Evolutionary conservation across 345 rosid genomes (phyloP), one percentile per base, ranked within the genome.

Genomic region (Chamaenerion angustifolium): DNA sequence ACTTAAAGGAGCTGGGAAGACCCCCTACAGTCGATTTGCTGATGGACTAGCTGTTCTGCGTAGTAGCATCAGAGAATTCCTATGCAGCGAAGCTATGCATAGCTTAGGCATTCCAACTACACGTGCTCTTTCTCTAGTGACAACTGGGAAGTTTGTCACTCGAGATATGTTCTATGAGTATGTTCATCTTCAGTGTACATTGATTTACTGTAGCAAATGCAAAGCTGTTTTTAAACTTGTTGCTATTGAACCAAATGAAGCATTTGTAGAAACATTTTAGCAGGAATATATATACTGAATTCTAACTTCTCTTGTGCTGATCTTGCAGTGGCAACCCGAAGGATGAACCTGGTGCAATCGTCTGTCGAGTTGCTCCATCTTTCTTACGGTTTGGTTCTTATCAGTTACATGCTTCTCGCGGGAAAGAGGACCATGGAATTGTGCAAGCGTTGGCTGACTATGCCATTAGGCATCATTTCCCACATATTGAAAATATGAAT

Each of bases 131-230:
- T 93, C 80, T 66, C 85, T 88, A 45, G 88, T 80, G 66, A 79
- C 84, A 8, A 93, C 96, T 16, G 99, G 99, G 64, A 84, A 82
- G 79, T 68, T 58, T 61, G 99, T 88, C 48, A 68, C 82, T 42
- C 89, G 96, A 44, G 99, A 92, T 74, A 88, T 92, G 96, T 92
- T 92, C 69, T 93, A 88, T 53, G 95, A 93, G 99, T 93, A 88
- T 42, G 96, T 79, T 57, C 65, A 16, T 15, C 45, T 25, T 4
- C 8, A 23, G 16, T 48, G 19, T 42, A 40, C 45, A 14, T 35
- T 31, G 10, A 31, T 31, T 0, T 31, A 31, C 37, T 31, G 8
- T 31, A 31, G 7, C 37, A 31, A 31, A 31, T 31, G 37, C 10
- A 31, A 5, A 31, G 37, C 37, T 31, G 37, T 8, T 31, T 31